phyloP scores from a whole-genome alignment of 1,284 basidiomycete species.

The Acaromyces ingoldii region DNA sequence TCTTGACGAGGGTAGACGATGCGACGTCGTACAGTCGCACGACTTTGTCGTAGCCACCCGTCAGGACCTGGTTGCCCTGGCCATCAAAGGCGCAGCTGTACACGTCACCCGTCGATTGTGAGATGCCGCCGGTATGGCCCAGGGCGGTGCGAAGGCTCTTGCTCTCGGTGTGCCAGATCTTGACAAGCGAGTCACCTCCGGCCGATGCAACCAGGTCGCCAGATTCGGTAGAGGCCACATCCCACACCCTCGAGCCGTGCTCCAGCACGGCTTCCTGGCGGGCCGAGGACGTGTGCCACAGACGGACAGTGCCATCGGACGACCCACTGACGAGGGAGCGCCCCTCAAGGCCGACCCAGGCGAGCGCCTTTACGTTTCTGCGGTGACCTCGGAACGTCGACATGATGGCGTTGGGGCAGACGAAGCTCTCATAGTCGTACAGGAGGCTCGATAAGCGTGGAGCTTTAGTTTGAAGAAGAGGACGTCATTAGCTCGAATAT shows the following conservation, averaged over 20 bases:
- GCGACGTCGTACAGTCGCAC: conserved; percentile 55
- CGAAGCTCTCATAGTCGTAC: conserved; percentile 37
- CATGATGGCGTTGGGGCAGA: conserved; percentile 35
- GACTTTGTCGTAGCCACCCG: conserved; percentile 56
- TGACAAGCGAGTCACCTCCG: conserved; percentile 54
- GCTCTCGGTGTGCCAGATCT: conserved; percentile 52
- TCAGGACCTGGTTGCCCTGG: conserved; percentile 51
- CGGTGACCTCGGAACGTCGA: conserved; percentile 51
- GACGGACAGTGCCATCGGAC: conserved; percentile 46
- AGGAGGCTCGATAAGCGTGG: conserved; percentile 46
- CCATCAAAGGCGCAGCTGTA: conserved; percentile 55
- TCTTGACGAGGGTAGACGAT: conserved; percentile 53
- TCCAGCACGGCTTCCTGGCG: conserved; percentile 38
- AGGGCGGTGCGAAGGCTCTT: conserved; percentile 19
- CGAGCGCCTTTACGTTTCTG: conserved; percentile 55
- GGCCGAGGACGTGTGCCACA: conserved; percentile 43
- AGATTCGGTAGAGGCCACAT: conserved; percentile 47
- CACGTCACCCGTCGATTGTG: conserved; percentile 52
- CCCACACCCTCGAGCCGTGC: conserved; percentile 55
- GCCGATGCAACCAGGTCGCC: conserved; percentile 50
- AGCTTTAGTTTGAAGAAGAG: conserved; percentile 8
- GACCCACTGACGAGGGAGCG: conserved; percentile 53
- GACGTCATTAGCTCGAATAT: not conserved
- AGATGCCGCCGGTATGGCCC: not conserved
- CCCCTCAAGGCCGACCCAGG: conserved; percentile 52